These are phyloP conservation scores for Talaromyces stipitatus DNA, from an alignment of 495 filamentous ascomycete genomes.

Conservation along the genomic window DNA sequence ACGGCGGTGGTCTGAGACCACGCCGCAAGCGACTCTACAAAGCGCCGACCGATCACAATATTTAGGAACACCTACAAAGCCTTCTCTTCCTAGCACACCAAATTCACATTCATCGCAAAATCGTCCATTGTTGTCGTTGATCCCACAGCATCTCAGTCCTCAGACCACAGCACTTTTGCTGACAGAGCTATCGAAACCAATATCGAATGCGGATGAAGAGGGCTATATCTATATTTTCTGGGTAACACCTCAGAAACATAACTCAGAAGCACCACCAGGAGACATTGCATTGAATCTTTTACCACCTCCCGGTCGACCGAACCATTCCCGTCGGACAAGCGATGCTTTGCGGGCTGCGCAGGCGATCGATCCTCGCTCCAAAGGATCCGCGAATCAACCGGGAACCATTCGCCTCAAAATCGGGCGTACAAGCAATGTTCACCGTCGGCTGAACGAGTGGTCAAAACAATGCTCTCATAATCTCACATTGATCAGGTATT, in stretches of 20 bases:
- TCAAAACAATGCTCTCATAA: conserved; percentile 84
- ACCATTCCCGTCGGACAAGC: conserved; percentile 50
- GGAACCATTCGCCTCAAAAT: conserved; percentile 79
- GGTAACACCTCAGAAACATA: conserved; percentile 53
- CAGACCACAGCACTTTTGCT: conserved; percentile 58
- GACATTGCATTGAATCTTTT: conserved; percentile 56
- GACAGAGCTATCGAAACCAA: conserved; percentile 73
- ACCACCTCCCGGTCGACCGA: conserved; percentile 27
- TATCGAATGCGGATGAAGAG: conserved; percentile 68
- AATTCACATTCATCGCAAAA: conserved; percentile 38
- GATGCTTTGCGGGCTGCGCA: conserved; percentile 52
- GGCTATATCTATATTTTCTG: conserved; percentile 99
- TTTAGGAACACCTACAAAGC: conserved; percentile 10
- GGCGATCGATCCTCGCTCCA: conserved; percentile 22
- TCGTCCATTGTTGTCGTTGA: conserved; percentile 49
- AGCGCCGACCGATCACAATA: conserved; percentile 8
- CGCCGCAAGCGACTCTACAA: conserved; percentile 8
- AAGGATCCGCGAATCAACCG: conserved; percentile 8
- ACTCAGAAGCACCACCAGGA: conserved; percentile 34
- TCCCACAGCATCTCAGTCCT: conserved; percentile 55
- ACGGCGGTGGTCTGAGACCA: conserved; percentile 6
- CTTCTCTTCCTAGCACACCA: conserved; percentile 15
- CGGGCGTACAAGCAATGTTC: conserved; percentile 83
- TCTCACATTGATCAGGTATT: conserved; percentile 79
- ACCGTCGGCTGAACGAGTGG: conserved; percentile 88